Base-by-base conservation (phyloP, 805 yeast species). In the Candida verbasci region DNA sequence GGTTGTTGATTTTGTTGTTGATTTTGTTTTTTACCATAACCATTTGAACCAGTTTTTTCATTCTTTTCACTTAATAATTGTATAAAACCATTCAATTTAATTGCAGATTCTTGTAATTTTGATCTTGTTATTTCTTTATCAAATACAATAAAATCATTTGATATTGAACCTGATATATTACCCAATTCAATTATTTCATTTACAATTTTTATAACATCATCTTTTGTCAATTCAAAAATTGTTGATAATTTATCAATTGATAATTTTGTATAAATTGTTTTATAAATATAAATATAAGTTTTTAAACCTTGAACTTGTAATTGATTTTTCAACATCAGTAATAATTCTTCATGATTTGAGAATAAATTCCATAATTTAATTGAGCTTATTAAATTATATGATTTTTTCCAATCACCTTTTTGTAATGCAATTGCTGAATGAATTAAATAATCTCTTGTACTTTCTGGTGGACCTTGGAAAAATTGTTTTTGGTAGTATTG, bases 401-500 rank as follows among this genome's bases (percentile, higher is more conserved):
- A 82, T 49, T 74, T 72, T 45, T 73, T 66, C 97, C 98, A 93
- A 56, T 91, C 86, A 48, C 97, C 96, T 50, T 75, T 76, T 57
- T 85, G 86, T 61, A 93, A 77, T 22, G 86, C 78, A 63, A 81
- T 81, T 28, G 97, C 94, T 33, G 97, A 95, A 60, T 85, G 86
- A 74, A 91, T 81, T 50, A 93, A 82, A 63, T 78, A 86, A 61
- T 93, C 99, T 54, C 94, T 82, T 31, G 94, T 85, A 60, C 89
- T 86, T 67, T 93, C 98, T 37, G 97, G 96, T 32, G 98, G 98
- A 29, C 97, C 98, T 45, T 87, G 86, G 73, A 91, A 93, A 40
- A 83, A 83, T 62, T 89, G 96, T 64, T 91, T 83, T 58, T 89
- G 96, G 56, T 86, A 88, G 69, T 82, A 85, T 59, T 93, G 97